phyloP scores from a whole-genome alignment of 345 rosid species.

The Aegle marmelos region DNA sequence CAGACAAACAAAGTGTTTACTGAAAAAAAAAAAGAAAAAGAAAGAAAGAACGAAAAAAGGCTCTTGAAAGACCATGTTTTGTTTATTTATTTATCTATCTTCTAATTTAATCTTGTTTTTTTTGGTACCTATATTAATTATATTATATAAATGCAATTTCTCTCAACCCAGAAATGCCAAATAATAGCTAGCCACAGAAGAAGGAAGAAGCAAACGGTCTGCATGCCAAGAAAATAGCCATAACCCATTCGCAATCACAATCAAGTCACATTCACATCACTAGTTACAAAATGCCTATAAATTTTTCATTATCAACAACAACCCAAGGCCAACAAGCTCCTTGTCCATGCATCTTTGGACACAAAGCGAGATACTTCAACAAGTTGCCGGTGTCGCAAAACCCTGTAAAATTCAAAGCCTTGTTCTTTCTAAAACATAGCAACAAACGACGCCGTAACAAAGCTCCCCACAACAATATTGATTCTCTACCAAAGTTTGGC shows the following conservation, averaged over 20 bases:
- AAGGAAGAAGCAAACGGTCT: not conserved
- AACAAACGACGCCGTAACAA: conserved; percentile 5
- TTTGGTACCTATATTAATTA: not conserved
- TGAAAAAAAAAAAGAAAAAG: not conserved
- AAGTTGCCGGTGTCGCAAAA: not conserved
- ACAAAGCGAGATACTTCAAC: not conserved
- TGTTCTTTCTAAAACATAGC: not conserved
- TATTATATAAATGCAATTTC: not conserved
- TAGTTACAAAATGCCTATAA: conserved; percentile 35
- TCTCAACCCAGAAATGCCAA: not conserved
- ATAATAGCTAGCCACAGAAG: not conserved
- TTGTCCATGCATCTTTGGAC: conserved; percentile 26
- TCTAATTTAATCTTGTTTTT: too few relatives aligned
- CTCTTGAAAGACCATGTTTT: too few relatives aligned
- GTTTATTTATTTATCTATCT: too few relatives aligned
- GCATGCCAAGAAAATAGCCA: too few relatives aligned
- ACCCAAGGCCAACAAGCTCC: conserved; percentile 7
- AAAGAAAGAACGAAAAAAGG: too few relatives aligned
- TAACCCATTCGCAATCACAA: not conserved
- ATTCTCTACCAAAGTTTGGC: conserved; percentile 22
- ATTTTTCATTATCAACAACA: conserved; percentile 26
- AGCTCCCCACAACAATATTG: conserved; percentile 2
- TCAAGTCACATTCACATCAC: not conserved
- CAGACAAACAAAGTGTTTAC: not conserved
- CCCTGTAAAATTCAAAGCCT: not conserved